Evolutionary conservation across 805 yeast genomes (phyloP).

Genomic region (Metschnikowia gruessii): DNA sequence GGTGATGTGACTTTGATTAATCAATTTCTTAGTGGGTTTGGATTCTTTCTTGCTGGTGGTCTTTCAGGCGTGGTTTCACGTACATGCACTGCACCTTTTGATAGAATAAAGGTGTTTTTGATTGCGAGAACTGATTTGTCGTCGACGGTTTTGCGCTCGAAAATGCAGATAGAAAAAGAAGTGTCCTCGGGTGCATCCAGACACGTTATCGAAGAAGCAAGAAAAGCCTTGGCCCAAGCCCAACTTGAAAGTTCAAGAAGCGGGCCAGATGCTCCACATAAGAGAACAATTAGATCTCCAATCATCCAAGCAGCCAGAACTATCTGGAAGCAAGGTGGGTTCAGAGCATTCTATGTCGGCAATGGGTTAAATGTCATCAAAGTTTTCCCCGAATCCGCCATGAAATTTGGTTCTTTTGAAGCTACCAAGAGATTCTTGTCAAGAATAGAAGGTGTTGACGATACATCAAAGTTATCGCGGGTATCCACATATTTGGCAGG

Average conservation of each 20-base stretch:
- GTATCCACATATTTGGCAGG: slow-evolving; percentile 86
- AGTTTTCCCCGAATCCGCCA: slow-evolving; percentile 96
- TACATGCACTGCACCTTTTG: slow-evolving; percentile 96
- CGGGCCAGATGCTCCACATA: slow-evolving; percentile 40
- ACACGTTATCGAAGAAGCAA: slow-evolving; percentile 35
- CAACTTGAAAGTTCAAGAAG: slow-evolving; percentile 29
- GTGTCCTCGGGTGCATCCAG: slow-evolving; percentile 36
- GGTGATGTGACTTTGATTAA: slow-evolving; percentile 87
- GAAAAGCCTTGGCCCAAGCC: slow-evolving; percentile 28
- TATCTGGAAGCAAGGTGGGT: slow-evolving; percentile 84
- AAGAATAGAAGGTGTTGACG: slow-evolving; percentile 68
- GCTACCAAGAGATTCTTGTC: slow-evolving; percentile 75
- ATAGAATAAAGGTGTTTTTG: slow-evolving; percentile 87
- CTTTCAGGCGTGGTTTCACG: slow-evolving; percentile 93
- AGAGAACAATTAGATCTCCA: slow-evolving; percentile 61
- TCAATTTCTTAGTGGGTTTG: slow-evolving; percentile 78
- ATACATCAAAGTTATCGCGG: slow-evolving; percentile 66
- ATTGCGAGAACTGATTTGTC: slow-evolving; percentile 86
- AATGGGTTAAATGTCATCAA: slow-evolving; percentile 91
- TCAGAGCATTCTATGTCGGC: slow-evolving; percentile 87
- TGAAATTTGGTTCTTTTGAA: slow-evolving; percentile 95
- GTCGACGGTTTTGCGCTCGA: slow-evolving; percentile 63
- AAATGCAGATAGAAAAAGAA: slow-evolving; percentile 38
- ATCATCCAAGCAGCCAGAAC: slow-evolving; percentile 75
- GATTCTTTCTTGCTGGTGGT: slow-evolving; percentile 93